A percentile compares a stretch with the other conserved stretches of the same genome.
Conservation (phyloP, 306 rosid genomes). For the Canavalia gladiata region DNA sequence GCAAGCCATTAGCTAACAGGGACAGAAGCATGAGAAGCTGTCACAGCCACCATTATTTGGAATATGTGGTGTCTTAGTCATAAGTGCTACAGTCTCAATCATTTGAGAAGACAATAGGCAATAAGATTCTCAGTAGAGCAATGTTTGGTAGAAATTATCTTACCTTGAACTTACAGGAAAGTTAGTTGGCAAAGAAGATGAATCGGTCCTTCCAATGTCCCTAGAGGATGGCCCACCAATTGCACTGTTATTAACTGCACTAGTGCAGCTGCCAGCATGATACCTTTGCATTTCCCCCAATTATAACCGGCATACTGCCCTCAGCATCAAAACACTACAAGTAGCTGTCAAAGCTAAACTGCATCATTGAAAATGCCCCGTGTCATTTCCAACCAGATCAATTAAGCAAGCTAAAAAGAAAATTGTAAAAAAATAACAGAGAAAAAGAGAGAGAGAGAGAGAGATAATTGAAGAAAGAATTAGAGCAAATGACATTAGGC, state of each 20-base stretch:
- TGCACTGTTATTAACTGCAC: conserved; percentile 89
- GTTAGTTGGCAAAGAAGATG: conserved; percentile 78
- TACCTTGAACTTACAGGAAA: conserved; percentile 80
- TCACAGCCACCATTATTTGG: conserved; percentile 8
- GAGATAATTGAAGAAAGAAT: conserved; percentile 1
- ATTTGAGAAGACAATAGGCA: neutral
- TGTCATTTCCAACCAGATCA: conserved; percentile 44
- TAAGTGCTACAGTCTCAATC: neutral
- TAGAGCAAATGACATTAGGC: conserved; percentile 31
- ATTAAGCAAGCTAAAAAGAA: conserved; percentile 16
- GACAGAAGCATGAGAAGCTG: conserved; percentile 25
- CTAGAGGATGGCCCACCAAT: conserved; percentile 83
- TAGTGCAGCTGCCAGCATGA: conserved; percentile 86
- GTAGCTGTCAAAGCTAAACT: conserved; percentile 56
- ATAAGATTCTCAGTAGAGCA: neutral
- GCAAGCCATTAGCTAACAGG: neutral
- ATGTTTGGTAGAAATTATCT: conserved; percentile 17
- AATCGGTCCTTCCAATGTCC: conserved; percentile 85
- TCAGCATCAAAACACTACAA: conserved; percentile 73
- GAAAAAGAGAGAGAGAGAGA: neutral
- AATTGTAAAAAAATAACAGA: conserved; percentile 30
- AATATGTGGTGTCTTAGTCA: conserved; percentile 13
- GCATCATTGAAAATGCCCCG: conserved; percentile 39
- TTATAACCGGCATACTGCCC: conserved; percentile 92
- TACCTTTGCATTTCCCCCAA: conserved; percentile 92